Evolutionary conservation across 1,284 basidiomycete genomes (phyloP), one percentile per base, ranked within the genome.

Genomic region (Waitea zeae): DNA sequence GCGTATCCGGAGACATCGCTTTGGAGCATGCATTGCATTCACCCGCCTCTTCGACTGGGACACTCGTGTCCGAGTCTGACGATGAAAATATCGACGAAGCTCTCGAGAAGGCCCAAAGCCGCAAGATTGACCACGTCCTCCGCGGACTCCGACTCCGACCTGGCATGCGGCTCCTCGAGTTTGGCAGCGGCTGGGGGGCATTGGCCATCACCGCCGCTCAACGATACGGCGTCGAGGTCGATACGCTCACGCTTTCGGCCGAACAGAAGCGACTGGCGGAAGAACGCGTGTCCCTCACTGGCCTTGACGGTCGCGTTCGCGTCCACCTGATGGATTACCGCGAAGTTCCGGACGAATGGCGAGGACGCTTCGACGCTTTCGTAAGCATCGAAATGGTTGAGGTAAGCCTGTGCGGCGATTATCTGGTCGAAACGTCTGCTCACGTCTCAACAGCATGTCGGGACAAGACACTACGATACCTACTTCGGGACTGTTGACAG

Each of bases 161-260:
- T 24, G 84, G 83, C 0, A 65, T 87, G 50, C 69, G 82, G 22
- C 67, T 92, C 22, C 63, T 93, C 31, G 88, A 93, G 56, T 87
- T 92, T 45, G 88, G 88, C 13, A 79, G 77, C 34, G 88, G 88
- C 5, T 92, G 88, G 88, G 88, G 88, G 11, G 81, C 75, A 30
- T 65, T 93, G 35, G 83, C 86, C 6, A 92, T 93, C 41, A 81
- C 84, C 66, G 79, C 79, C 38, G 79, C 74, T 6, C 61, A 61
- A 20, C 60, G 59, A 12, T 79, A 63, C 45, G 78, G 76, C 6
- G 87, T 82, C 51, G 76, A 78, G 45, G 84, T 92, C 31, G 88
- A 93, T 53, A 84, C 80, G 5, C 59, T 93, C 43, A 93, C 88
- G 7, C 62, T 92, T 18, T 88, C 84, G 4, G 57, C 75, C 33